Evolutionary conservation across 495 filamentous ascomycete species (phyloP).

Genomic region (Hyaloscypha finlandica): DNA sequence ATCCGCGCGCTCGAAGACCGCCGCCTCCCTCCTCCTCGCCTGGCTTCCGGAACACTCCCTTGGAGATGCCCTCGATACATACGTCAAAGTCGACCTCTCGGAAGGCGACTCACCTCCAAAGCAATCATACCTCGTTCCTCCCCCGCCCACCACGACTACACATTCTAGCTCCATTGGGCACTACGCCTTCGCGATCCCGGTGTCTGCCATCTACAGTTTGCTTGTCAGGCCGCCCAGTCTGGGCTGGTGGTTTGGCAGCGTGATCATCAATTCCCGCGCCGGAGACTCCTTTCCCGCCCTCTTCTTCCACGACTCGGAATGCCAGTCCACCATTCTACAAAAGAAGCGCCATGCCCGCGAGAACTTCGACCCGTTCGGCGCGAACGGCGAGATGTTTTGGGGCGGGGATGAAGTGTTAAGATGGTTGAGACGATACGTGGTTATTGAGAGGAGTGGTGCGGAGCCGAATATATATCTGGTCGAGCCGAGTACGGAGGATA

Average conservation of each 20-base stretch:
- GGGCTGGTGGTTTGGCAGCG: slow-evolving; percentile 96
- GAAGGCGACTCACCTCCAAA: slow-evolving; percentile 78
- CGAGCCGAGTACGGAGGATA: slow-evolving; percentile 83
- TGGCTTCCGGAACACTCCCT: slow-evolving; percentile 93
- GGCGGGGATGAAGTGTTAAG: slow-evolving; percentile 93
- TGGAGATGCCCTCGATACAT: slow-evolving; percentile 81
- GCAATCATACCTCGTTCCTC: slow-evolving; percentile 87
- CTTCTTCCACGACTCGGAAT: slow-evolving; percentile 97
- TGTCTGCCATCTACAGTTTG: slow-evolving; percentile 86
- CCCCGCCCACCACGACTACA: slow-evolving; percentile 80
- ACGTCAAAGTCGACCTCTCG: slow-evolving; percentile 90
- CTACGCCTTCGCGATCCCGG: slow-evolving; percentile 91
- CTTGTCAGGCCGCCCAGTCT: slow-evolving; percentile 89
- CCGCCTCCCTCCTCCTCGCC: slow-evolving; percentile 74
- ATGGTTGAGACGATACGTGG: slow-evolving; percentile 84
- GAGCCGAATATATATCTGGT: slow-evolving; percentile 90
- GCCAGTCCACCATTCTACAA: slow-evolving; percentile 91
- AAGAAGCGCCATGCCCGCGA: slow-evolving; percentile 82
- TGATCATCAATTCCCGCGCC: slow-evolving; percentile 86
- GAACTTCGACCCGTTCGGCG: slow-evolving; percentile 87
- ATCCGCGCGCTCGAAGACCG: slow-evolving; percentile 37
- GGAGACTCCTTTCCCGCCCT: slow-evolving; percentile 93
- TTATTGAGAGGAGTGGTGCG: slow-evolving; percentile 76
- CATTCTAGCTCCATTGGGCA: slow-evolving; percentile 70
- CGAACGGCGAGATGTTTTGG: slow-evolving; percentile 88